These are phyloP conservation scores for Extremus antarcticus DNA, from an alignment of 495 filamentous ascomycete genomes.

Conservation along the genomic window DNA sequence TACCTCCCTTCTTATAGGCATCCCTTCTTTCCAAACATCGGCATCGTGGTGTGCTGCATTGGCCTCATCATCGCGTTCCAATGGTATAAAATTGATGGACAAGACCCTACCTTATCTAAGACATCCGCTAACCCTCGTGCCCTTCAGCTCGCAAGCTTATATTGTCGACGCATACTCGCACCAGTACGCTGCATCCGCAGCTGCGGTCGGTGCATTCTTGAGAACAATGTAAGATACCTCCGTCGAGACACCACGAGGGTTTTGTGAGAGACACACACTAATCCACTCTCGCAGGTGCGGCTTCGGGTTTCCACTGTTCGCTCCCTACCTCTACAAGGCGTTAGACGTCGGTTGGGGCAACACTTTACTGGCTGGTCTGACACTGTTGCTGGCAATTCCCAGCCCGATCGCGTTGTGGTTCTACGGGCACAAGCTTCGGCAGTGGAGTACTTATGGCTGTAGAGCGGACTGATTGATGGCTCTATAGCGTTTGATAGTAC, in stretches of 20 bases:
- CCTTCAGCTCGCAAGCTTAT: slow-evolving; percentile 53
- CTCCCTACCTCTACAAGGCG: slow-evolving; percentile 46
- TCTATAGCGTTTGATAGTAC: no score
- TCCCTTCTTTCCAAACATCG: slow-evolving; percentile 16
- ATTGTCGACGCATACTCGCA: slow-evolving; percentile 54
- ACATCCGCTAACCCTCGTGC: no score
- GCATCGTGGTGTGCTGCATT: slow-evolving; percentile 9
- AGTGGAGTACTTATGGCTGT: slow-evolving; percentile 3
- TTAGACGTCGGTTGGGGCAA: slow-evolving; percentile 10
- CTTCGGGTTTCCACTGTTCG: slow-evolving; percentile 62
- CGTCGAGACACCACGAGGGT: no score
- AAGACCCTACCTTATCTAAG: no score
- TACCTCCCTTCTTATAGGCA: no score
- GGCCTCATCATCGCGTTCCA: slow-evolving; percentile 49
- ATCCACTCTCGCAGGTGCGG: slow-evolving; percentile 37
- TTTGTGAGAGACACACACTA: no score
- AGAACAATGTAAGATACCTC: slow-evolving; percentile 50
- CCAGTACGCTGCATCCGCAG: slow-evolving; percentile 55
- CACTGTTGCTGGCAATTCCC: not conserved
- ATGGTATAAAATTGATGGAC: no score
- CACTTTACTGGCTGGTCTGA: slow-evolving; percentile 10
- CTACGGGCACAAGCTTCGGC: slow-evolving; percentile 2
- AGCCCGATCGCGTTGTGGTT: slow-evolving; percentile 7
- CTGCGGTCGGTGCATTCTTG: slow-evolving; percentile 50
- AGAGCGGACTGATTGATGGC: slow-evolving; percentile 14